Evolutionary conservation across 139 green algal genomes (phyloP), one percentile per base, ranked within the genome.

Genomic region (Chlorella sp.): DNA sequence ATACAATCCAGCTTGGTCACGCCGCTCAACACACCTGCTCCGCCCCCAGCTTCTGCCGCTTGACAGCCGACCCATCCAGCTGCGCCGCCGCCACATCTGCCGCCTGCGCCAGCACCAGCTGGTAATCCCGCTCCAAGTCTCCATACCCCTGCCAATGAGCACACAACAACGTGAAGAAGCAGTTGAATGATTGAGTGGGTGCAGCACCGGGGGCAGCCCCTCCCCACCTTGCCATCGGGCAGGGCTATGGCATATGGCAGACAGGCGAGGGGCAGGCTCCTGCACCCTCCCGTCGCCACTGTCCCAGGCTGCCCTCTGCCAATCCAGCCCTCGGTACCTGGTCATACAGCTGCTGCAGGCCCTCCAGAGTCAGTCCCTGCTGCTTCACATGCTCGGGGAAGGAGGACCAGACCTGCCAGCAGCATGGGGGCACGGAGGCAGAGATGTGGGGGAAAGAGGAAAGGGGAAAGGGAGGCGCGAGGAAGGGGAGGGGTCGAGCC

Each of bases 81-180:
- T 26, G 42, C n/a, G 85, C 42, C 9, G 42, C 71, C n/a, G 69
- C 69, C 32, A 53, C 71, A n/a, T 89, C 85, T 0, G 69, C 85
- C 3, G 85, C 85, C 22, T 48, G 42, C 30, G 66, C 57, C 60
- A 71, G 37, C 30, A 90, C 57, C 60, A 80, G 84, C 79, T 93
- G 61, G 39, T 90, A 93, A 76, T 93, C 91, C 16, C 77, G 71
- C 18, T 93, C 68, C 22, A 88, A 26, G 37, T 93, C 83, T 40
- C 81, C 91, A 68, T 89, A 73, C 15, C 91, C 91, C 78, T 88
- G 84, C 9, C 3, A 34, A 15, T 24, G 5, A 57, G 36, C 2
- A 24, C 18, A 19, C 28, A 19, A 39, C 19, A 22, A 22, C 26
- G 48, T 15, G 30, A 68, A 71, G 48, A 57, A 57, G 9, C 48